Evolutionary conservation across 192 early-diverging fungal species (phyloP).

Genomic region (Rhizophagus clarus): DNA sequence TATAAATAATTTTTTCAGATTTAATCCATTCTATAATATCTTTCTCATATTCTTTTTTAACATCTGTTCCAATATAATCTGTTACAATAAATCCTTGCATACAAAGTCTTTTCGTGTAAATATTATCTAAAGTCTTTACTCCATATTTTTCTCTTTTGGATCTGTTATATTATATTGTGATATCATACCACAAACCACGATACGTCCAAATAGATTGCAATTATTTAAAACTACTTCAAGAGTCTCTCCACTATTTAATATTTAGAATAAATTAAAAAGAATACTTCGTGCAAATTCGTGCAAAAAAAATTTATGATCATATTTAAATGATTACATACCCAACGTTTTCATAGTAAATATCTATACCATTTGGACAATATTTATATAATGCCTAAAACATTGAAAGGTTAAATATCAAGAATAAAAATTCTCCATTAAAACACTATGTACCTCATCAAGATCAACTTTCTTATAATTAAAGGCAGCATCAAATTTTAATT

Average conservation of each 20-base stretch:
- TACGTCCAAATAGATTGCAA: slow-evolving; percentile 64
- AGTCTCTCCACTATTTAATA: slow-evolving; percentile 55
- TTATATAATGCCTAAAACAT: slow-evolving; percentile 53
- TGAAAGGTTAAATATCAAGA: slow-evolving; percentile 41
- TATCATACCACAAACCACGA: slow-evolving; percentile 77
- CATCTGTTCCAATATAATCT: slow-evolving; percentile 38
- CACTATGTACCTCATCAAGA: slow-evolving; percentile 14
- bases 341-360: slow-evolving; percentile 86
- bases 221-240: slow-evolving; percentile 70
- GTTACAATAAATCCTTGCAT: slow-evolving; percentile 66
- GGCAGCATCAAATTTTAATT: slow-evolving; percentile 69
- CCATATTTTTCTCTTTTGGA: slow-evolving; percentile 40
- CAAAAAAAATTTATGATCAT: neutral
- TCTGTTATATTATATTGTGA: slow-evolving; percentile 68
- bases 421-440: too few species aligned
- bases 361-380: slow-evolving; percentile 76
- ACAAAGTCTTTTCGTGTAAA: slow-evolving; percentile 57
- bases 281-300: neutral
- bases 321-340: slow-evolving; percentile 36
- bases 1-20: slow-evolving; percentile 39
- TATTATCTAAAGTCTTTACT: slow-evolving; percentile 58
- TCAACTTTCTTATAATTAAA: slow-evolving; percentile 85
- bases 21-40: slow-evolving; percentile 40
- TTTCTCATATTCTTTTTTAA: slow-evolving; percentile 19
- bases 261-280: neutral